Percentiles rank a stretch among this genome's conserved stretches.
Conservation (phyloP, 78 protist species). For the Dictyostelium brefeldianum region DNA sequence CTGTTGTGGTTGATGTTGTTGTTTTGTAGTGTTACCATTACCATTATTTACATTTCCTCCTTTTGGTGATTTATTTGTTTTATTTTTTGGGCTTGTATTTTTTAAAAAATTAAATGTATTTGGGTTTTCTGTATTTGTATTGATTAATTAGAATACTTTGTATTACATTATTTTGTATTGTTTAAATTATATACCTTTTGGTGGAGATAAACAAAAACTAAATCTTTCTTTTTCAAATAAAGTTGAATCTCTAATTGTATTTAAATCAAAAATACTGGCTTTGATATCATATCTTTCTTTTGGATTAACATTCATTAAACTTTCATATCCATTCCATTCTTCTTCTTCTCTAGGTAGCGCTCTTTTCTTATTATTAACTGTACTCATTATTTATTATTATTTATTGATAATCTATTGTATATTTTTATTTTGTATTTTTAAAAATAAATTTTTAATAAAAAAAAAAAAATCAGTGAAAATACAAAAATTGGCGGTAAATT, state of each 20-base stretch:
- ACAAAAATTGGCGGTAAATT: background rate
- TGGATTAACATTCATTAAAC: conserved; percentile 44
- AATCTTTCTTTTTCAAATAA: conserved; percentile 65
- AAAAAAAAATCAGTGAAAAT: background rate
- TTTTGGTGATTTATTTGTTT: conserved; percentile 15
- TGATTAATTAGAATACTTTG: background rate
- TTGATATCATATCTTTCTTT: conserved; percentile 32
- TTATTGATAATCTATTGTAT: background rate
- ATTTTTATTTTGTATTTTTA: too few relatives aligned
- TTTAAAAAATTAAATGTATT: conserved; percentile 9
- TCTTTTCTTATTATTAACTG: background rate
- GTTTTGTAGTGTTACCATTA: background rate
- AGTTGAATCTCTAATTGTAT: conserved; percentile 47
- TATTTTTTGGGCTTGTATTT: conserved; percentile 7
- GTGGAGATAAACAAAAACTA: conserved; percentile 78
- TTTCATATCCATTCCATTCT: conserved; percentile 77
- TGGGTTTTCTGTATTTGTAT: background rate
- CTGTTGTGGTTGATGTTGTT: conserved; percentile 18
- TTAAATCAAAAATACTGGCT: conserved; percentile 65
- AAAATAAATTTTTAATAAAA: background rate
- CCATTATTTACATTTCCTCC: background rate
- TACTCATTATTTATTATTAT: too few relatives aligned
- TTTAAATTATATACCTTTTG: conserved; percentile 15
- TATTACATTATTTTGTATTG: background rate
- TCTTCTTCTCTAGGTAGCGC: conserved; percentile 6